Evolutionary conservation across 2,329 filamentous ascomycete species (phyloP), one percentile per base, ranked within the genome.

Genomic region (Neurospora sp.): DNA sequence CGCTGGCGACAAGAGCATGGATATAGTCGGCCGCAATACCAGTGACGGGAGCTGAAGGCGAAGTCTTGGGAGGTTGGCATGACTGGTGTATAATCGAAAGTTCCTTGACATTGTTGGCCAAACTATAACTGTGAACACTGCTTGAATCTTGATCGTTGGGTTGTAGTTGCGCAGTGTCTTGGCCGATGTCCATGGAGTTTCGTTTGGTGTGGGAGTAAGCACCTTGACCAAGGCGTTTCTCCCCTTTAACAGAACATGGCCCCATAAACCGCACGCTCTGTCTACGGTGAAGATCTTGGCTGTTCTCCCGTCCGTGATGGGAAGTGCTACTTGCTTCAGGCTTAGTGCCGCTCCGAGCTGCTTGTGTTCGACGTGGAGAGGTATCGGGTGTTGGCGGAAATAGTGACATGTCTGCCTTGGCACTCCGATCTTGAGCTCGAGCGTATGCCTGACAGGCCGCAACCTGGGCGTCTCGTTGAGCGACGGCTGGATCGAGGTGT

Each of bases 361-460:
- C 36, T 62, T 71, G 72, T 38, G 68, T 70, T 19, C 72, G 68
- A 66, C 72, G 38, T n/a, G 72, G 73, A 40, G 72, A 69, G 17
- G 73, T 70, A 19, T 71, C 66, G n/a, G 74, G 70, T 11, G 73
- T 73, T 41, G 79, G 77, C 69, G 79, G 78, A 77, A 79, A 81
- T 10, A 78, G 69, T 1, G 77, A 71, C 68, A 76, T 74, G 67
- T 81, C 80, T 37, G 76, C 75, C 70, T 75, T 80, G 46, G 76
- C 79, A 62, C 23, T 62, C 12, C 81, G 80, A 41, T 81, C 80
- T 69, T 81, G 81, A n/a, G 85, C 85, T 71, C 85, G 82, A 6
- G 80, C 77, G 75, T 87, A 91, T 1, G 89, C 90, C 74, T 88
- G 81, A 40, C 82, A 80, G 8, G 89, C 89, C 28, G 89, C 89